phyloP scores from a whole-genome alignment of 2,329 filamentous ascomycete species.

The Xylariaceae sp. region DNA sequence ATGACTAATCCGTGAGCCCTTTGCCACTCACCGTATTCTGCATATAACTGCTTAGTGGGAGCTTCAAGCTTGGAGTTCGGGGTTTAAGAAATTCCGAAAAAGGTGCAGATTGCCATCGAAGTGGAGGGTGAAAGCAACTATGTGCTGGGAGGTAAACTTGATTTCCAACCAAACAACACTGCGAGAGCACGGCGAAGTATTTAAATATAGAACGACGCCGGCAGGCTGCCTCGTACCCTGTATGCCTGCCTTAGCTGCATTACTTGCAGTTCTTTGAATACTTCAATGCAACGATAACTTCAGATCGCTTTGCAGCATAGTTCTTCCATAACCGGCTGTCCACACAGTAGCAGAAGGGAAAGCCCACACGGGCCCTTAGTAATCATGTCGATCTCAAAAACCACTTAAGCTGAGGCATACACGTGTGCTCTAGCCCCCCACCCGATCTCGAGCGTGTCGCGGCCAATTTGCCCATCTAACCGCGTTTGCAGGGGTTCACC shows the following conservation, averaged over 20 bases:
- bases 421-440: conserved; percentile 1
- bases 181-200: background rate
- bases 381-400: conserved; percentile 5
- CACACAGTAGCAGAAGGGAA: no score
- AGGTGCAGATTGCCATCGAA: no score
- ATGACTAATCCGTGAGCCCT: no score
- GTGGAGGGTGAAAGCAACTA: no score
- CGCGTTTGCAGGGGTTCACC: conserved; percentile 18
- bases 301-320: no score
- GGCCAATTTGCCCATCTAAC: background rate
- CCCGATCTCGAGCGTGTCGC: conserved; percentile 17
- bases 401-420: conserved; percentile 13
- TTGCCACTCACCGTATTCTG: no score
- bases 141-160: no score
- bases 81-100: no score
- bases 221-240: background rate
- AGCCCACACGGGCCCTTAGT: background rate
- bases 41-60: no score
- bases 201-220: background rate
- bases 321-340: no score
- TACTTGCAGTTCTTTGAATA: background rate
- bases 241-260: background rate
- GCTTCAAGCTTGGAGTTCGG: no score
- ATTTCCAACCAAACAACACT: background rate
- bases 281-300: no score